Conservation (phyloP, 108 stramenopile genomes). For the Fragilariopsis cylindrus region DNA sequence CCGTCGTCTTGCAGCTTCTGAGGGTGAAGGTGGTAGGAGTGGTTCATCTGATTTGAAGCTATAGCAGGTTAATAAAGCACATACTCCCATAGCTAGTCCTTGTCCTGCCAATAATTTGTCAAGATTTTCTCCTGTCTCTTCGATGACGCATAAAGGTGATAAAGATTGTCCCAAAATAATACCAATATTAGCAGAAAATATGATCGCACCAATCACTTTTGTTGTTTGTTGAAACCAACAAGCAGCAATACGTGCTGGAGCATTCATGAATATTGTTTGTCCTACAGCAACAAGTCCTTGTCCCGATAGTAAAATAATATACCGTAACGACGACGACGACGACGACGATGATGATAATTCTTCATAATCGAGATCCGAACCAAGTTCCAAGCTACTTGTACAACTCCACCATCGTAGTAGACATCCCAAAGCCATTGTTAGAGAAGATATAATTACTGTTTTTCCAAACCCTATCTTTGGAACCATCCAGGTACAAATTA, state of each 20-base stretch:
- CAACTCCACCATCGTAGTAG: conserved; percentile 15
- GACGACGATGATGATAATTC: neutral
- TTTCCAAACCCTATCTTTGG: conserved; percentile 7
- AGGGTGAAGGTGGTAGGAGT: neutral
- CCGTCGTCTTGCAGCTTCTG: neutral
- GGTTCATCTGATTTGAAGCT: conserved; percentile 5
- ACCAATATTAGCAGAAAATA: neutral
- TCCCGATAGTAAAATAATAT: conserved; percentile 6
- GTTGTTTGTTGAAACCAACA: conserved; percentile 22
- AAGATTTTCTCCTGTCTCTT: neutral
- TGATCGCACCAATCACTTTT: conserved; percentile 2
- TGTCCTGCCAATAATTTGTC: conserved; percentile 9
- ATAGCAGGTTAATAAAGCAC: neutral
- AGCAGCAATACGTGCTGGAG: conserved; percentile 17
- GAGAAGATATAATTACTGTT: conserved; percentile 4
- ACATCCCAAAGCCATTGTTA: conserved; percentile 5
- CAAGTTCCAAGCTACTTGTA: neutral
- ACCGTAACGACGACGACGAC: neutral
- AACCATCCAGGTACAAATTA: conserved; percentile 3
- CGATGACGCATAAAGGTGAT: conserved; percentile 12
- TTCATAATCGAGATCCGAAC: too few relatives aligned
- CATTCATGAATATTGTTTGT: conserved; percentile 16
- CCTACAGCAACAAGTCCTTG: conserved; percentile 8
- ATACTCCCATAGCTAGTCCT: conserved; percentile 3
- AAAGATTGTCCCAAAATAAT: conserved; percentile 6